Conservation (phyloP, 2,329 filamentous ascomycete genomes). For the Cercospora zeina region DNA sequence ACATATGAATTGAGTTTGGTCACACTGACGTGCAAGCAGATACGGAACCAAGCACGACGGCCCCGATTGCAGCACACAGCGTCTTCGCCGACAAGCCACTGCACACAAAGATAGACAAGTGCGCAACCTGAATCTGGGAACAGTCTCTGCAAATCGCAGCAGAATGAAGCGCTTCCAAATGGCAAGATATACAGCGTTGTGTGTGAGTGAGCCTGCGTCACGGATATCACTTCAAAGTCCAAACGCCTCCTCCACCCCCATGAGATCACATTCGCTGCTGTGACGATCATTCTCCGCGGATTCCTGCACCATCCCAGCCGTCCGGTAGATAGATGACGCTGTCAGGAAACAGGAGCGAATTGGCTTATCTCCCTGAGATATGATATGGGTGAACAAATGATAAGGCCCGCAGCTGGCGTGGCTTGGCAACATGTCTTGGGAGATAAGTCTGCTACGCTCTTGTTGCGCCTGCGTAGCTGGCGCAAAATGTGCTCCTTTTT, state of each 20-base stretch:
- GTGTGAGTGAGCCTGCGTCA: too few species aligned
- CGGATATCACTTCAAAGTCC: too few species aligned
- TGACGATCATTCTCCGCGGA: conserved; percentile 1
- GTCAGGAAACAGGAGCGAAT: not conserved
- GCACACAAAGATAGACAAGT: not conserved
- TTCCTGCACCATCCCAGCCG: not conserved
- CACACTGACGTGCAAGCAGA: conserved; percentile 1
- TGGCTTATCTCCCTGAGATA: conserved; percentile 8
- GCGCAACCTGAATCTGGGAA: not conserved
- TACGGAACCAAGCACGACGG: not conserved
- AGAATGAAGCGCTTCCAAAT: not conserved
- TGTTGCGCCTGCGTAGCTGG: not conserved
- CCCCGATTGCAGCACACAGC: not conserved
- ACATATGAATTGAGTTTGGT: not conserved
- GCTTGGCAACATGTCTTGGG: conserved; percentile 16
- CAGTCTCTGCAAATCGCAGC: conserved; percentile 3
- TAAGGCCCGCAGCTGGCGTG: conserved; percentile 10
- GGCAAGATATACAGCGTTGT: not conserved
- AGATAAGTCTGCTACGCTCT: conserved; percentile 13
- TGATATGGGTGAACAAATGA: conserved; percentile 2
- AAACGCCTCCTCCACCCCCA: not conserved
- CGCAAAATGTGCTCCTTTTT: not conserved
- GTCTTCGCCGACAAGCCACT: not conserved
- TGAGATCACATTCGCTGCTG: not conserved
- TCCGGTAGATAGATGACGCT: not conserved